Evolutionary conservation across 495 filamentous ascomycete genomes (phyloP), one percentile per base, ranked within the genome.

Genomic region (Aspergillus avenaceus): DNA sequence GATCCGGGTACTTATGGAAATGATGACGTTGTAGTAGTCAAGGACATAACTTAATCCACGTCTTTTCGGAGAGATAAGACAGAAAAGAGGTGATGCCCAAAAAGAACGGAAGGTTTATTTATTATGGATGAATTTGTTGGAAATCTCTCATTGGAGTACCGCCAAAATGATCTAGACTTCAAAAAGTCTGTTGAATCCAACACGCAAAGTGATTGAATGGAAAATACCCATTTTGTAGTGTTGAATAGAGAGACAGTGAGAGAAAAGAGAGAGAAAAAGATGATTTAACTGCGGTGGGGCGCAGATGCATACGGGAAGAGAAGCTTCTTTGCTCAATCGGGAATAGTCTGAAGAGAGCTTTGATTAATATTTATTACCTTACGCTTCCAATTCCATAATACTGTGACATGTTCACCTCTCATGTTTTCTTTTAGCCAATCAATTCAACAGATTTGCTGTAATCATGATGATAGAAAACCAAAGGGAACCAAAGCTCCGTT

Each of bases 21-120:
- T 42, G 40, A 25, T 42, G 40, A 42, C 40, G 40, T 42, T 42
- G 40, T n/a, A n/a, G n/a, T n/a, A n/a, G n/a, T n/a, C n/a, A n/a
- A n/a, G n/a, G n/a, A n/a, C n/a, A n/a, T n/a, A n/a, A n/a, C n/a
- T n/a, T n/a, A n/a, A n/a, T 31, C 28, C 28, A 8, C 28, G n/a
- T 13, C 2, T 9, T 31, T 11, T 13, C 2, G 28, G 28, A 13
- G 8, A 9, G 28, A 31, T 13, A 31, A 8, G 9, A 8, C 9
- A 31, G n/a, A 25, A n/a, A 7, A 21, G 8, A 7, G n/a, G 5
- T 13, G 22, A 21, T 42, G 19, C 2, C 40, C 40, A 42, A 23
- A 27, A 23, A 7, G 19, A 24, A 18, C 2, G 2, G 28, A 8
- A 31, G 28, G 28, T 3, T 31, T 8, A 8, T n/a, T n/a, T n/a